Evolutionary conservation across 208 protist genomes (phyloP), one percentile per base, ranked within the genome.

Genomic region (Strigomonas culicis): DNA sequence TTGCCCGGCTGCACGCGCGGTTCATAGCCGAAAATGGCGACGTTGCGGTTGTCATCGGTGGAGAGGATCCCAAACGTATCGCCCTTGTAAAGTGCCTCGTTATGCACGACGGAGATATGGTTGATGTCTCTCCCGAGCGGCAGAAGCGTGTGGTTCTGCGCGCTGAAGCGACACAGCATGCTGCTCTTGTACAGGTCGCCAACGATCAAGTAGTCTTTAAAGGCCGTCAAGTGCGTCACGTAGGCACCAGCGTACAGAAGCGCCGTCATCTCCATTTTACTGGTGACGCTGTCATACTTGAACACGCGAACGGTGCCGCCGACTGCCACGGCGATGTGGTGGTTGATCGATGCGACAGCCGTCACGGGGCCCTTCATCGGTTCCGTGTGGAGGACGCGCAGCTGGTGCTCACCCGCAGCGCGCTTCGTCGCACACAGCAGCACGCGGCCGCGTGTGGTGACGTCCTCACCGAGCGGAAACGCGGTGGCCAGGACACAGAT

Each of bases 191-290:
- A 85, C 11, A 96, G 61, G 61, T 94, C 90, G 28, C 87, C 90
- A 55, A 90, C 80, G 32, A 94, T 67, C 28, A 96, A 72, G 65
- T 91, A 94, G 17, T 93, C 77, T 4, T 80, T 78, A 15, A 96
- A 77, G 21, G 77, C 72, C 0, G 80, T 80, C 62, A 96, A 62
- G 32, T 55, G 59, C 47, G 90, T 93, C 1, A 93, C 84, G 64
- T 93, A 96, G 25, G 80, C 74, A n/a, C 80, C 86, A 4, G 87
- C 84, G 61, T 93, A 94, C 39, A 96, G 68, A 43, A 96, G 79
- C 19, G 86, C 85, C 59, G 80, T 71, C 19, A 85, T 90, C 41
- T 84, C 82, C 28, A 93, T 70, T 43, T 79, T 82, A 25, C 64
- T 49, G 24, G 67, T 75, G 21, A 41, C 30, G 31, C 72, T 75